These are phyloP conservation scores for Talaromyces pinophilus DNA, from an alignment of 2,329 filamentous ascomycete species.

Conservation along the genomic window DNA sequence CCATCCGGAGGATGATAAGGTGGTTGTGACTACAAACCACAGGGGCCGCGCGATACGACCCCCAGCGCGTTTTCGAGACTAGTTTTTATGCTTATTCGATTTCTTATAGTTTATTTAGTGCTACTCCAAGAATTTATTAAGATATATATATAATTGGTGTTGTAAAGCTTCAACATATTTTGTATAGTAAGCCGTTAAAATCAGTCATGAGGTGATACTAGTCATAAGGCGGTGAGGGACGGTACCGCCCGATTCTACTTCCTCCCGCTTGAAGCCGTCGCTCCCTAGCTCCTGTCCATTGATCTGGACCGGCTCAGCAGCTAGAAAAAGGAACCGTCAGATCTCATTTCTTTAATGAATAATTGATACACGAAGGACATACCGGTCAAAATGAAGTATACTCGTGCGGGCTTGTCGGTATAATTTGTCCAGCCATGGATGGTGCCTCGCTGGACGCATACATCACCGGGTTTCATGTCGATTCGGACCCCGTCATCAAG, in stretches of 20 bases:
- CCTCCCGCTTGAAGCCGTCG: neutral
- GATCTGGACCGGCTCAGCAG: constrained; percentile 11
- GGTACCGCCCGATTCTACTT: constrained; percentile 10
- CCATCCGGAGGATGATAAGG: too few species aligned
- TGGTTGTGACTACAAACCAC: too few species aligned
- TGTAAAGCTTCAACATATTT: too few species aligned
- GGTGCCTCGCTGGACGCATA: constrained; percentile 13
- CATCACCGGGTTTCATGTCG: constrained; percentile 13
- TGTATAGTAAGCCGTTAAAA: too few species aligned
- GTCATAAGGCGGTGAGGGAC: too few species aligned
- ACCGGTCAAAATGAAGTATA: constrained; percentile 17
- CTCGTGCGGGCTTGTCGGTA: constrained; percentile 1
- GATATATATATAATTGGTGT: too few species aligned
- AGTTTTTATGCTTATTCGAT: too few species aligned
- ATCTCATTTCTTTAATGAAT: neutral
- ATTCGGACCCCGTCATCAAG: constrained; percentile 16
- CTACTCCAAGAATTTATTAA: too few species aligned
- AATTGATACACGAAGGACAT: neutral
- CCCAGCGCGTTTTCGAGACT: too few species aligned
- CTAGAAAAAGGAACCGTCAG: neutral
- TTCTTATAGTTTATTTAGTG: too few species aligned
- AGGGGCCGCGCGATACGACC: too few species aligned
- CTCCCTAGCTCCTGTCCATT: constrained; percentile 10
- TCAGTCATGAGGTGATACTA: too few species aligned
- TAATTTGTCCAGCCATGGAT: constrained; percentile 16